These are phyloP conservation scores for Chrysanthemum seticuspe DNA, from an alignment of 129 eudicot genomes.

Conservation along the genomic window DNA sequence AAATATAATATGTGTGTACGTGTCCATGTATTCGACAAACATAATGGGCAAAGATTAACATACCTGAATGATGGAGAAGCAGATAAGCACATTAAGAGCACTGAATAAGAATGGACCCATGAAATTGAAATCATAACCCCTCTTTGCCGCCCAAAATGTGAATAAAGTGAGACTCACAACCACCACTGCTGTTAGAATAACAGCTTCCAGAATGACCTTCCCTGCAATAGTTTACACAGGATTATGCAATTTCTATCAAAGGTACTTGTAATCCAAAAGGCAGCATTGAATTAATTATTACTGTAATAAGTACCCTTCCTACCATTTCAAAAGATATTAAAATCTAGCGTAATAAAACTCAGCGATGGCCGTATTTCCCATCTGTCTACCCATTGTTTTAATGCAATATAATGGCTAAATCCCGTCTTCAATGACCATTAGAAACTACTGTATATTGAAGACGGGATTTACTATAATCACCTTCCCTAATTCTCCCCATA, in stretches of 20 bases:
- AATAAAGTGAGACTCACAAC: constrained; percentile 69
- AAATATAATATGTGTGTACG: too few species aligned
- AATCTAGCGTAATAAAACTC: not conserved
- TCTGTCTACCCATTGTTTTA: too few species aligned
- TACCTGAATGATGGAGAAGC: constrained; percentile 70
- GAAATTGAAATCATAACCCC: constrained; percentile 79
- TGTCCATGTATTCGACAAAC: too few species aligned
- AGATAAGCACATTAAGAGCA: constrained; percentile 53
- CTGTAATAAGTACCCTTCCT: not conserved
- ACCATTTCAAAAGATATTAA: not conserved
- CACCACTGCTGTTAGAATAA: constrained; percentile 62
- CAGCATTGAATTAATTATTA: too few species aligned
- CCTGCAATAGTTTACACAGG: constrained; percentile 38
- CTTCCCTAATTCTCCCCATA: too few species aligned
- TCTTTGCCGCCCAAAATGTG: constrained; percentile 88
- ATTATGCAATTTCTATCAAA: not conserved
- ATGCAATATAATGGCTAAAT: too few species aligned
- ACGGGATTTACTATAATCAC: not conserved
- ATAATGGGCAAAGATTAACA: not conserved
- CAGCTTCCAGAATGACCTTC: constrained; percentile 71
- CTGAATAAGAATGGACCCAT: constrained; percentile 80
- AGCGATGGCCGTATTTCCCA: not conserved
- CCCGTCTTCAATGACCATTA: too few species aligned
- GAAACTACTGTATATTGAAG: not conserved
- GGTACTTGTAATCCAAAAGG: not conserved